Conservation (phyloP, 192 early-diverging fungal species). For the Pilaira anomala region DNA sequence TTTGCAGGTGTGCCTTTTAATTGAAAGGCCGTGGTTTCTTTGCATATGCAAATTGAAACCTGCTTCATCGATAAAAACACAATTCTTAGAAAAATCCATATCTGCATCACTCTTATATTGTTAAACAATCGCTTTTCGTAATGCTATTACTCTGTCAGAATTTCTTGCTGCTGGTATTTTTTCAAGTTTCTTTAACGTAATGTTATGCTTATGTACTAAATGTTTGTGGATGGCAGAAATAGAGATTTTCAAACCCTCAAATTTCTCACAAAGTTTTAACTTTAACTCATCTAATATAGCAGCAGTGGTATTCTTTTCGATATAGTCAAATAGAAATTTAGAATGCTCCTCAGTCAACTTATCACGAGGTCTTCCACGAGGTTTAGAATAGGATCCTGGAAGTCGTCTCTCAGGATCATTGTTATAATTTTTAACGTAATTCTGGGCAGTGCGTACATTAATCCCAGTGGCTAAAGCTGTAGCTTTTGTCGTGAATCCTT, state of each 20-base stretch:
- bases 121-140: conserved; percentile 27
- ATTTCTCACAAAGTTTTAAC: too few species aligned
- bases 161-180: conserved; percentile 30
- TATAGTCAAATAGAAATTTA: conserved; percentile 20
- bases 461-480: too few species aligned
- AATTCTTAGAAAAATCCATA: conserved; percentile 18
- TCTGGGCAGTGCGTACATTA: too few species aligned
- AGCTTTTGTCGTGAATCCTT: too few species aligned
- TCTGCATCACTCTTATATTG: conserved; percentile 17
- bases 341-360: too few species aligned
- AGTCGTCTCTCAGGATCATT: conserved; percentile 23
- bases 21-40: conserved; percentile 14
- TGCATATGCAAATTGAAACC: background rate
- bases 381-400: conserved; percentile 15
- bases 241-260: conserved; percentile 16
- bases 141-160: conserved; percentile 18
- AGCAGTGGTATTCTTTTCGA: conserved; percentile 7
- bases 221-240: conserved; percentile 24
- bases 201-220: conserved; percentile 23
- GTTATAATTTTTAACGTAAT: too few species aligned
- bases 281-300: conserved; percentile 12
- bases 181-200: conserved; percentile 29
- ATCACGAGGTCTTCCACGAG: conserved; percentile 13
- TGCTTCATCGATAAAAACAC: too few species aligned
- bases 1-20: conserved; percentile 17